Evolutionary conservation across 768 basidiomycete genomes (phyloP), one percentile per base, ranked within the genome.

Genomic region (Sarcodon sp.): DNA sequence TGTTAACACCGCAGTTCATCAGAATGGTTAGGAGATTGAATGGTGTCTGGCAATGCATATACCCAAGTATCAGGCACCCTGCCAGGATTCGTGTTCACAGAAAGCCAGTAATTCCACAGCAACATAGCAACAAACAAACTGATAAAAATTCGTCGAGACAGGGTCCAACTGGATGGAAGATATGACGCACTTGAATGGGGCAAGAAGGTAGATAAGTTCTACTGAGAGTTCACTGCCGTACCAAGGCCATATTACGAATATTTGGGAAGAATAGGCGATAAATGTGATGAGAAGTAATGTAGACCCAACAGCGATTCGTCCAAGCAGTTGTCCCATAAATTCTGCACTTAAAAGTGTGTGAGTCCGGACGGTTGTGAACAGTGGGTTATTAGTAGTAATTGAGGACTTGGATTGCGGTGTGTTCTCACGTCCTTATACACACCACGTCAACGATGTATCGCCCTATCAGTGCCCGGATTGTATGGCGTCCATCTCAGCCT

Each of bases 211-310:
- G 35, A 94, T 51, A 41, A 94, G 77, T 57, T 91, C 80, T 37
- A 87, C 65, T 11, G 87, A 81, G 52, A 87, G 53, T 45, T 65
- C 80, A 35, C 73, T 64, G 36, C 90, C 88, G 58, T 93, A 94
- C 89, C 89, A 96, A 16, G 90, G 91, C 89, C 78, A 79, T 61
- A 96, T 79, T 51, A 97, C 71, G 65, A 87, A 92, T 55, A 90
- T 74, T 63, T 98, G 94, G 2, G 84, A 79, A 6, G 87, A 83
- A 62, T 89, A 88, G 2, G 87, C 77, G 53, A 97, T 91, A 64
- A 97, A 98, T 46, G 70, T 75, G 39, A 90, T 89, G 34, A 90
- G 73, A 55, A 69, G 69, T 46, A 84, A 71, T 50, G 86, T 84
- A 55, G 79, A 70, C 55, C 72, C 69, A 61, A 90, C 81, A 55